A percentile compares a stretch with the other conserved stretches of the same genome.
Conservation (phyloP, 345 rosid genomes). For the Gossypium mustelinum region DNA sequence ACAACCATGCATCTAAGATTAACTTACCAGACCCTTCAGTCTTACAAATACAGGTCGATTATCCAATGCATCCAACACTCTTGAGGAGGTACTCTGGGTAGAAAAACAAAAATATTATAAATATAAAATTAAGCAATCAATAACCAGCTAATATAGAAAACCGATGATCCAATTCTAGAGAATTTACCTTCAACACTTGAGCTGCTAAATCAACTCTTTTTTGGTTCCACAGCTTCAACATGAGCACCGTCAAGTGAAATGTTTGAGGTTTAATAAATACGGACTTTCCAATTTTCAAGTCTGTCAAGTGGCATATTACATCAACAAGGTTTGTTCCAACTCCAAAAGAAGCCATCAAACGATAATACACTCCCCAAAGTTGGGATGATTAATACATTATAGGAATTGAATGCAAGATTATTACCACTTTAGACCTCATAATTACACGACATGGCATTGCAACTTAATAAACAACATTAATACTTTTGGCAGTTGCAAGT, state of each 20-base stretch:
- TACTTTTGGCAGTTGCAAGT: background rate
- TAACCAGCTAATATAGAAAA: background rate
- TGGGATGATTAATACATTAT: too few species aligned
- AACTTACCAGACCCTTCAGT: slow-evolving; percentile 86
- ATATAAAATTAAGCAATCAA: slow-evolving; percentile 22
- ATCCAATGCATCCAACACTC: slow-evolving; percentile 79
- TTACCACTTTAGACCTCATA: too few species aligned
- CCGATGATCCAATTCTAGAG: slow-evolving; percentile 4
- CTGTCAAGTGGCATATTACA: slow-evolving; percentile 36
- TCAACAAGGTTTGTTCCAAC: slow-evolving; percentile 7
- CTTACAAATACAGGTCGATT: slow-evolving; percentile 60
- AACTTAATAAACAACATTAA: background rate
- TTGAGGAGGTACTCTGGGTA: slow-evolving; percentile 58
- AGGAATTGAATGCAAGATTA: too few species aligned
- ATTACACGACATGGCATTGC: background rate
- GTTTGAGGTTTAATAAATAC: slow-evolving; percentile 75
- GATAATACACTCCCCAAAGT: too few species aligned
- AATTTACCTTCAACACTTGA: slow-evolving; percentile 67
- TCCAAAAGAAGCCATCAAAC: background rate
- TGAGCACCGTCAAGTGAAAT: slow-evolving; percentile 91
- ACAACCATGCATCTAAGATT: background rate
- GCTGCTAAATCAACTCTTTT: slow-evolving; percentile 62
- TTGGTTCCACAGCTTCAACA: slow-evolving; percentile 91
- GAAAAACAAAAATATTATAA: slow-evolving; percentile 11
- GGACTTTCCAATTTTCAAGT: slow-evolving; percentile 69